A percentile compares a stretch with the other conserved stretches of the same genome.
Conservation (phyloP, 345 rosid species). For the Moricandia moricandioides region DNA sequence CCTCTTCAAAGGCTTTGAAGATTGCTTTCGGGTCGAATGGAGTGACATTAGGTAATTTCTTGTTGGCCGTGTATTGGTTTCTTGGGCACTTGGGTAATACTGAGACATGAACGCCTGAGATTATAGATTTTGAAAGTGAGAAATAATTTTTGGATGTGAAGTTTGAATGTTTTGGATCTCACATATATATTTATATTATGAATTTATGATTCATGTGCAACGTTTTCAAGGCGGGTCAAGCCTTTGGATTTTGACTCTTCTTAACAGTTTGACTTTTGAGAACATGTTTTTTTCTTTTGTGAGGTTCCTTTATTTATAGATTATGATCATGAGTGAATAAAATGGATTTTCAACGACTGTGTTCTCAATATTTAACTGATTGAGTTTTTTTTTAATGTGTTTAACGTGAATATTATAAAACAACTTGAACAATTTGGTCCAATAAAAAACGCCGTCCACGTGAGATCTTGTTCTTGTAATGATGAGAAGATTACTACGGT, state of each 20-base stretch:
- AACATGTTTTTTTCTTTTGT: background rate
- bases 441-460: constrained; percentile 27
- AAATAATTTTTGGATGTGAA: background rate
- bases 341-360: constrained; percentile 15
- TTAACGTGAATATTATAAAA: background rate
- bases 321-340: background rate
- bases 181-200: background rate
- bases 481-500: background rate
- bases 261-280: background rate
- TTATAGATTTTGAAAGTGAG: background rate
- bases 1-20: constrained; percentile 60
- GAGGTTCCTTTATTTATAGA: background rate
- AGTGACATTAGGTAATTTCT: constrained; percentile 44
- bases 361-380: constrained; percentile 8
- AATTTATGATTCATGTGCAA: background rate
- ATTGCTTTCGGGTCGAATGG: constrained; percentile 53
- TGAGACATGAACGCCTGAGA: background rate
- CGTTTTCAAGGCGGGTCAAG: constrained; percentile 21
- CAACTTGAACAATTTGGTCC: background rate
- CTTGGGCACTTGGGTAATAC: constrained; percentile 16
- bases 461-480: background rate
- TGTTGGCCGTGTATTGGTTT: background rate
- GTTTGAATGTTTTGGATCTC: background rate
- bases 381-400: background rate
- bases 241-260: constrained; percentile 33